Evolutionary conservation across 257 asterid species (phyloP).

Genomic region (Penstemon eatonii): DNA sequence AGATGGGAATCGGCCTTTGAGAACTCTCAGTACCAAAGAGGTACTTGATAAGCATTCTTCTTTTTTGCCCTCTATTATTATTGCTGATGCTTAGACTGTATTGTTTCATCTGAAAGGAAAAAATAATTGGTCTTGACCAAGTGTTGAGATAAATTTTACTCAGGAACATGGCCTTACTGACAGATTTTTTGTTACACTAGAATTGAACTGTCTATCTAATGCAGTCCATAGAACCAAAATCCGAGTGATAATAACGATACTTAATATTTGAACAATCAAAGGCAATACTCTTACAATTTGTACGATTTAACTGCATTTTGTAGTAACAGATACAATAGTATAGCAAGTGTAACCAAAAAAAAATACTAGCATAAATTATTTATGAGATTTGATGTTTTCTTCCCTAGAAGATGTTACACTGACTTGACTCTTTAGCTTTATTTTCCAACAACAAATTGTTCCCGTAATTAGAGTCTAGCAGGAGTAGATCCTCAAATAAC

Average conservation of each 20-base stretch:
- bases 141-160: background rate
- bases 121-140: conserved; percentile 6
- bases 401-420: background rate
- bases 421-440: background rate
- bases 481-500: too few species aligned
- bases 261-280: background rate
- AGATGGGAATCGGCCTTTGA: conserved; percentile 60
- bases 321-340: background rate
- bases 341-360: background rate
- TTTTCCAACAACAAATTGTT: too few species aligned
- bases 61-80: conserved; percentile 1
- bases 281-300: background rate
- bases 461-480: too few species aligned
- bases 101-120: conserved; percentile 13
- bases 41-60: conserved; percentile 33
- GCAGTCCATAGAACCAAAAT: background rate
- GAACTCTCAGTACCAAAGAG: conserved; percentile 97
- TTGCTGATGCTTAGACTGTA: conserved; percentile 18
- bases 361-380: background rate
- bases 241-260: background rate
- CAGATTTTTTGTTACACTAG: background rate
- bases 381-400: background rate
- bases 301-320: background rate
- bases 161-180: conserved; percentile 16
- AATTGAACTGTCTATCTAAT: background rate